These are phyloP conservation scores for Basidioascus undulatus DNA, from an alignment of 768 basidiomycete species.

Conservation along the genomic window DNA sequence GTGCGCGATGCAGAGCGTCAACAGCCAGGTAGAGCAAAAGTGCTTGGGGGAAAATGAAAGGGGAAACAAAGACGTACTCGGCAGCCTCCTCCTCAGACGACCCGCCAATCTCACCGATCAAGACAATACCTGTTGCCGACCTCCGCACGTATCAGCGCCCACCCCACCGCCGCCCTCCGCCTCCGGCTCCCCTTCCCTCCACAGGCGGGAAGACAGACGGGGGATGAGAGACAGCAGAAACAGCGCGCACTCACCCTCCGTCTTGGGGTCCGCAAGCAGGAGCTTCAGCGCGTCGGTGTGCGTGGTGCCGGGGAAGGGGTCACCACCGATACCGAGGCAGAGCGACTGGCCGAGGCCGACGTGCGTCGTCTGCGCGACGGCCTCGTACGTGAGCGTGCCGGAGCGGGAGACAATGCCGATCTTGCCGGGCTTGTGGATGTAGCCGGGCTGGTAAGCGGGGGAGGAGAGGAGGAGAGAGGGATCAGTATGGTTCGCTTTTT, in stretches of 20 bases:
- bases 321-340: constrained; percentile 91
- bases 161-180: no score
- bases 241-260: constrained; percentile 37
- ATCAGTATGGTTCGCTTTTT: no score
- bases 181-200: neutral
- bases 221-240: no score
- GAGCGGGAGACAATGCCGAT: constrained; percentile 93
- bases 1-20: no score
- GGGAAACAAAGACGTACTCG: constrained; percentile 80
- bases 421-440: constrained; percentile 88
- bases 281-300: constrained; percentile 90
- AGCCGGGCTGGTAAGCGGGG: constrained; percentile 91
- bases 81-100: constrained; percentile 97
- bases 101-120: constrained; percentile 97
- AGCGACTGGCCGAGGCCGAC: constrained; percentile 91
- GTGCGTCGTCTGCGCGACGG: constrained; percentile 86
- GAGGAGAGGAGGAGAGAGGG: no score
- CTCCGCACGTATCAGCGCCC: no score
- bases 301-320: constrained; percentile 87
- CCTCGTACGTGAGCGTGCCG: constrained; percentile 92
- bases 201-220: no score
- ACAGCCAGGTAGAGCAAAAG: no score
- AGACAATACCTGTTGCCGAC: constrained; percentile 46
- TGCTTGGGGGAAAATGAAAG: no score
- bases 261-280: constrained; percentile 80